These are phyloP conservation scores for Gossypium arboreum DNA, from an alignment of 345 rosid species.

Conservation along the genomic window DNA sequence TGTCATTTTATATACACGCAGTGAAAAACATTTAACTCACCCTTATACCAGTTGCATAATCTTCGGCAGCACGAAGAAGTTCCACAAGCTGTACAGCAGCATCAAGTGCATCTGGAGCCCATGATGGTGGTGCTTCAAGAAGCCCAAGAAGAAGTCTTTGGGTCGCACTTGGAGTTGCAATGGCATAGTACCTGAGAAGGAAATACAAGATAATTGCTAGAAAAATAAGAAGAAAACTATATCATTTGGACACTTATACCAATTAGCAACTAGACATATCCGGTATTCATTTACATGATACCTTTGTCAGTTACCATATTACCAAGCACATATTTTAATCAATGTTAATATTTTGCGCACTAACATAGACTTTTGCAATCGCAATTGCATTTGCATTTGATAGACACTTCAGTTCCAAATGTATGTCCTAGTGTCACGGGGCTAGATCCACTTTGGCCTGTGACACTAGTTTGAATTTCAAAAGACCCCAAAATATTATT, in stretches of 20 bases:
- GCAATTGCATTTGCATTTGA: background rate
- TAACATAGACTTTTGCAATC: too few relatives aligned
- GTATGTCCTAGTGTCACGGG: background rate
- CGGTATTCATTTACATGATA: background rate
- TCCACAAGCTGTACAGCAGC: conserved; percentile 99
- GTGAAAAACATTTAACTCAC: conserved; percentile 38
- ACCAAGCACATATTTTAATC: background rate
- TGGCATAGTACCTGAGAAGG: conserved; percentile 72
- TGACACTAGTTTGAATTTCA: background rate
- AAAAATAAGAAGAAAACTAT: background rate
- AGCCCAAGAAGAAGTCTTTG: conserved; percentile 96
- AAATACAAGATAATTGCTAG: background rate
- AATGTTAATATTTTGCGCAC: background rate
- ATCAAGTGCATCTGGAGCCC: conserved; percentile 99
- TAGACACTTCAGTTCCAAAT: background rate
- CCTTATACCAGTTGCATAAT: conserved; percentile 91
- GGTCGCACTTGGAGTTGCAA: conserved; percentile 99
- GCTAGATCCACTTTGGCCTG: too few relatives aligned
- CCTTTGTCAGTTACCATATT: background rate
- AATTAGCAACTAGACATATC: background rate
- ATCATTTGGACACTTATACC: conserved; percentile 1
- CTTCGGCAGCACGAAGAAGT: conserved; percentile 97
- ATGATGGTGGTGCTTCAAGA: conserved; percentile 95
- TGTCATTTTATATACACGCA: background rate
- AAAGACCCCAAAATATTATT: background rate